Evolutionary conservation across 176 grass and related monocot species (phyloP), one percentile per base, ranked within the genome.

Genomic region (Bonia amplexicaulis): DNA sequence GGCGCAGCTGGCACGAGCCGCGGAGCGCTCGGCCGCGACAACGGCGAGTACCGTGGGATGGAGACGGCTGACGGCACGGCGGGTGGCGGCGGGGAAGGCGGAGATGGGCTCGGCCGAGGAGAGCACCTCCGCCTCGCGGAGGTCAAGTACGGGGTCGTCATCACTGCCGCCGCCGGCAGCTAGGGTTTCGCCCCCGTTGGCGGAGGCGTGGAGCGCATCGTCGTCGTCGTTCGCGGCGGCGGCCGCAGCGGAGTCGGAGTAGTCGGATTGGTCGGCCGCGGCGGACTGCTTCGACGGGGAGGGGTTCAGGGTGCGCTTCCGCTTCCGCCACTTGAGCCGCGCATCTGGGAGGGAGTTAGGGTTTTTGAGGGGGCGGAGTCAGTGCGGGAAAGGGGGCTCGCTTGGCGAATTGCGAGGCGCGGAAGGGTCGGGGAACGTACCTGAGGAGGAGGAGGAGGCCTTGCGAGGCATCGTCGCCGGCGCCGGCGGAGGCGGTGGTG

Each of bases 251-350:
- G 84, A 66, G 73, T 87, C 88, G 15, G 81, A 73, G 22, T 74
- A 72, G 75, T 76, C 89, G 17, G 71, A 85, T 9, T 80, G 71
- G 80, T 69, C 84, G 27, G 9, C 80, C 31, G 73, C 90, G 3
- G 86, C 86, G 53, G 85, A 76, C 54, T 87, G 89, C 54, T 91
- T 91, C 26, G 89, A 88, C 6, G 80, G 82, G 40, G 90, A 78
- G 0, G 90, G 79, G 62, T 87, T 89, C 65, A 62, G 79, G 62
- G 76, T 47, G 83, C 86, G 85, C 85, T 91, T 92, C 73, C 93
- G 93, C 88, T 94, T 96, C 78, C 93, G 93, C 93, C 91, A 91
- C 82, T 94, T 92, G 86, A 86, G 71, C 67, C 94, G 92, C 73
- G 96, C 87, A 92, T 99, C 96, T 99, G 88, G 5, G 60, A 45